Percentiles rank a stretch among this genome's conserved stretches.
These are phyloP conservation scores for Diplodia intermedia DNA, from an alignment of 2,329 filamentous ascomycete genomes.

Conservation along the genomic window DNA sequence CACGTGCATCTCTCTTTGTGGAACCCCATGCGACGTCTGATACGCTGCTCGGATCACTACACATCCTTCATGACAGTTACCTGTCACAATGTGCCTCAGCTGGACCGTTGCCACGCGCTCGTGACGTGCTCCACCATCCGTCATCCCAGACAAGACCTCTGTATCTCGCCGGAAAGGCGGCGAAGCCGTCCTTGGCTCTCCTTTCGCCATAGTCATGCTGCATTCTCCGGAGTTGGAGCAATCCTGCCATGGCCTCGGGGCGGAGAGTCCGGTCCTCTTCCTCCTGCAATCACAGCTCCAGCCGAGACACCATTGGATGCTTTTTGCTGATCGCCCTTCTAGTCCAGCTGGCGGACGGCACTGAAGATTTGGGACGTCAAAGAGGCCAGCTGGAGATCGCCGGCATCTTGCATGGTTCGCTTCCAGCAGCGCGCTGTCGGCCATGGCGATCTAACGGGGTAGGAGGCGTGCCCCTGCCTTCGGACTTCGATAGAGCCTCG, in stretches of 20 bases:
- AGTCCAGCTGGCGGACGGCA: neutral
- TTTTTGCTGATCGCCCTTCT: neutral
- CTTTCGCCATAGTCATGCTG: neutral
- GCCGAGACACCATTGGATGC: conserved; percentile 5
- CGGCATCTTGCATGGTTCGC: neutral
- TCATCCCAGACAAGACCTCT: neutral
- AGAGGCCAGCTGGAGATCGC: neutral
- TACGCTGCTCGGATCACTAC: too few species aligned
- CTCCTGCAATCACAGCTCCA: neutral
- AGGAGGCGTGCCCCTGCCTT: neutral
- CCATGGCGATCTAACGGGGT: neutral
- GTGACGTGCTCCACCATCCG: neutral
- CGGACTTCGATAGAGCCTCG: neutral
- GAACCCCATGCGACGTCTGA: neutral
- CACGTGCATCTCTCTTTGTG: neutral
- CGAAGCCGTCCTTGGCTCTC: neutral
- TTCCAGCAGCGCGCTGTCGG: neutral
- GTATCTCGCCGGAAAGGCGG: neutral
- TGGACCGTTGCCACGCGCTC: neutral
- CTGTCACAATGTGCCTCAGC: neutral
- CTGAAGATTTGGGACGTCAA: neutral
- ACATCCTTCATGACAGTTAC: neutral
- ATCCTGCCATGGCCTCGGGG: neutral
- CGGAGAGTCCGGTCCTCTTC: conserved; percentile 9
- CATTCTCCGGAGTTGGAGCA: conserved; percentile 4